Base-by-base conservation (phyloP, 1,139 yeast species). In the Yamadazyma dushanensis region DNA sequence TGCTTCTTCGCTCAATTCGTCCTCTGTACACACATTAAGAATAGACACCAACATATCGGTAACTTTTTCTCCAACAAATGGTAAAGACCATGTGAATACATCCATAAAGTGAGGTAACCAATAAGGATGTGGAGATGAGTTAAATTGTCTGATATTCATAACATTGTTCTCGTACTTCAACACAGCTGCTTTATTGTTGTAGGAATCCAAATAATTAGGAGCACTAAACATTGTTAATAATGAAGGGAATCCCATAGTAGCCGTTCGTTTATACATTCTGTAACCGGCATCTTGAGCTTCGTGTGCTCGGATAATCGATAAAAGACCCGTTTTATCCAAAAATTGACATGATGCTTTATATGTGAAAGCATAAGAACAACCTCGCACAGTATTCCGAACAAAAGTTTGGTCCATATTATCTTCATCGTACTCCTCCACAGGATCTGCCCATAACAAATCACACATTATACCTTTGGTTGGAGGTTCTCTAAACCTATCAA, bases 221-320 rank as follows among this genome's bases (percentile, higher is more conserved):
- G 98, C 98, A 39, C 95, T 83, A 62, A 92, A 92, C 67, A 92
- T 80, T 9, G 97, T 90, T 60, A 92, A 77, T 32, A 92, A 74
- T 14, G 94, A 80, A 2, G 97, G 97, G 59, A 92, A 92, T n/a
- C 95, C 95, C 56, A 90, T 83, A 13, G 87, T 75, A 46, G 80
- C 77, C 3, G 96, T 88, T 49, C 88, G 78, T 49, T 84, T 84
- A 63, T 92, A 92, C 85, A 94, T 92, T 57, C 97, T 71, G 63
- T 89, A 92, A 18, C 98, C 98, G 11, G 95, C 94, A 61, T 92
- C 97, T 60, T 92, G 98, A 1, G 97, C 97, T 61, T 92, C 97
- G 59, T 92, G 98, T 1, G 97, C 98, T 43, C 98, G 73, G 35
- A 92, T 89, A 26, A 92, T 78, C 9, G 92, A 84, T 31, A 92